Evolutionary conservation across 75 land plant species (phyloP).

Genomic region (Picea glauca): DNA sequence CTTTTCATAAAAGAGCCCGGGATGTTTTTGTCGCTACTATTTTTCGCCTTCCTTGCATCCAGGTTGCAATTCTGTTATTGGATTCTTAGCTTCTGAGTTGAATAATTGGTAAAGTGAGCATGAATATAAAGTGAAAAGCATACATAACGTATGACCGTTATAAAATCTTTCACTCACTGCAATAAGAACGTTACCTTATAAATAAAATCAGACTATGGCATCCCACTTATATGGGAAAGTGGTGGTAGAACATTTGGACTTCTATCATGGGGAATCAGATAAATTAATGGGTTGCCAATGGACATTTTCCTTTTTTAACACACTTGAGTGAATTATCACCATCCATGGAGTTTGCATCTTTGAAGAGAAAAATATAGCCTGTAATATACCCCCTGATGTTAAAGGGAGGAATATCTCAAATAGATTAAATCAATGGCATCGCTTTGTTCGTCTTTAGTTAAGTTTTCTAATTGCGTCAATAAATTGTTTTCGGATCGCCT

Average conservation of each 20-base stretch:
- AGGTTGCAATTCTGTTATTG: no score
- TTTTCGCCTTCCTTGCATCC: no score
- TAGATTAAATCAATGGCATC: neutral
- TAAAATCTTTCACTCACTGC: no score
- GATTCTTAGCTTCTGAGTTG: no score
- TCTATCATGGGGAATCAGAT: conserved; percentile 1
- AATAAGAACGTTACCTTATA: no score
- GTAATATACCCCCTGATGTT: neutral
- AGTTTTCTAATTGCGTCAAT: neutral
- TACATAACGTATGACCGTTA: no score
- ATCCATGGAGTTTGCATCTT: neutral
- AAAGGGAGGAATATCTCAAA: neutral
- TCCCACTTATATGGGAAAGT: neutral
- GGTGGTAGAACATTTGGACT: no score
- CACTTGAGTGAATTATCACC: no score
- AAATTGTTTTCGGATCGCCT: neutral
- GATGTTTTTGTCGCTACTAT: no score
- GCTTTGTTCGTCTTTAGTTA: neutral
- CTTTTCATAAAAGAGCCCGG: no score
- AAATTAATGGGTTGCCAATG: neutral
- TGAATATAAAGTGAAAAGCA: no score
- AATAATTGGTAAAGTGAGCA: no score
- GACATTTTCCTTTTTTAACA: neutral
- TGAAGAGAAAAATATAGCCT: neutral
- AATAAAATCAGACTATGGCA: neutral